phyloP scores from a whole-genome alignment of 345 rosid genomes.

The Lumnitzera racemosa region DNA sequence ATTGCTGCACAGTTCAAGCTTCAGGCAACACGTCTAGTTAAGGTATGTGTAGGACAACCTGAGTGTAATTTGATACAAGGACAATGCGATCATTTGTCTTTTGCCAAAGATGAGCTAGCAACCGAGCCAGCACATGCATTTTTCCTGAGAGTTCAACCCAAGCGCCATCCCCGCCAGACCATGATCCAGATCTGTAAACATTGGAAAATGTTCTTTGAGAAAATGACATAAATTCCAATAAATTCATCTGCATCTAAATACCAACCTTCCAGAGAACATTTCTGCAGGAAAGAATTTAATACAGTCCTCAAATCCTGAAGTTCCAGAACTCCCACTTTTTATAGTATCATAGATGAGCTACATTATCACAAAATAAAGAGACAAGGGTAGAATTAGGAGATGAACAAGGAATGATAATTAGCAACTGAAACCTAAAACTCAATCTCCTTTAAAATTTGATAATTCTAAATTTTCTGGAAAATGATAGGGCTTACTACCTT shows the following conservation, averaged over 20 bases:
- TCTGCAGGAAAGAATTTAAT: constrained; percentile 75
- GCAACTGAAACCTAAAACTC: too few species aligned
- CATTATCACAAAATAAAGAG: constrained; percentile 16
- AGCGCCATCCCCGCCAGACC: constrained; percentile 92
- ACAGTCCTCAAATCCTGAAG: constrained; percentile 84
- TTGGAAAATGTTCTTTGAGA: constrained; percentile 11
- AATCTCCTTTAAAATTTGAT: too few species aligned
- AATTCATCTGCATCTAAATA: constrained; percentile 7
- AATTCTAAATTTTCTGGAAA: too few species aligned
- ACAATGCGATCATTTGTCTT: constrained; percentile 90
- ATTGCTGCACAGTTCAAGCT: too few species aligned
- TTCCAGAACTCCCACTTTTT: constrained; percentile 64
- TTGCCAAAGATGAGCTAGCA: constrained; percentile 73
- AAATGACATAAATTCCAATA: constrained; percentile 2
- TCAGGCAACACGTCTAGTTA: neutral
- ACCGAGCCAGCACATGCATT: constrained; percentile 94
- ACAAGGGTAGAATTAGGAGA: constrained; percentile 5
- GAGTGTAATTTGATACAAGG: constrained; percentile 96
- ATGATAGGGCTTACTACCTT: too few species aligned
- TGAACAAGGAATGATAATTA: too few species aligned
- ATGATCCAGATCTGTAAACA: constrained; percentile 72
- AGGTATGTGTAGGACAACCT: constrained; percentile 34
- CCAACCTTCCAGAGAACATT: constrained; percentile 94
- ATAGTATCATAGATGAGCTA: constrained; percentile 95
- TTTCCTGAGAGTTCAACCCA: constrained; percentile 99